Evolutionary conservation across 208 protist genomes (phyloP), one percentile per base, ranked within the genome.

Genomic region (Borovskyia barvae): DNA sequence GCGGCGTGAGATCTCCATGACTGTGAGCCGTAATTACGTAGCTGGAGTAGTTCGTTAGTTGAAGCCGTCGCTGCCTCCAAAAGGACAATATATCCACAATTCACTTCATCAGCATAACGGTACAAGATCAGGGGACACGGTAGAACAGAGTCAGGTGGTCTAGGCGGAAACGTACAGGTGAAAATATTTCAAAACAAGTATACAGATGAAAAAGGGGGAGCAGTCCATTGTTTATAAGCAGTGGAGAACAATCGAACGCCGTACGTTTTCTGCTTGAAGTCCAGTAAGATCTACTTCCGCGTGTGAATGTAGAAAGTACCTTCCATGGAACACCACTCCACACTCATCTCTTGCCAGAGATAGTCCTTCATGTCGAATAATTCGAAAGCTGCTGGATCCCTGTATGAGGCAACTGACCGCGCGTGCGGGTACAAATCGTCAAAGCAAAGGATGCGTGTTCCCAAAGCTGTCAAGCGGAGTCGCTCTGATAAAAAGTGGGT

Each of bases 361-460:
- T 83, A 93, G 60, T 93, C 86, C 19, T 55, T 71, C 82, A 93
- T 93, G 9, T 77, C 54, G 54, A 93, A 93, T 28, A 72, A 73
- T 56, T 72, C 77, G 43, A 93, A 93, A 2, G 80, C 82, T 24
- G 83, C 83, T 0, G 86, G 82, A 49, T 93, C 86, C n/a, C 86
- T 78, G 14, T 80, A 37, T 12, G 43, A 33, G 0, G 82, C 77
- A 6, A 93, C 68, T 0, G 71, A 75, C 29, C 86, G 77, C 17
- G 64, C 40, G 47, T 93, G 86, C 0, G 86, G 86, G 33, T 90
- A 93, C 30, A 93, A 51, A 48, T 93, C 86, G 25, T 88, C 80
- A 50, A 90, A 82, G 58, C 78, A 85, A 25, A 93, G 67, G n/a
- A 93, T 79, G 17, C 82, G 86, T 17, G 82, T 80, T 20, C 83